Evolutionary conservation across 768 basidiomycete genomes (phyloP).

Genomic region (Trametes elegans): DNA sequence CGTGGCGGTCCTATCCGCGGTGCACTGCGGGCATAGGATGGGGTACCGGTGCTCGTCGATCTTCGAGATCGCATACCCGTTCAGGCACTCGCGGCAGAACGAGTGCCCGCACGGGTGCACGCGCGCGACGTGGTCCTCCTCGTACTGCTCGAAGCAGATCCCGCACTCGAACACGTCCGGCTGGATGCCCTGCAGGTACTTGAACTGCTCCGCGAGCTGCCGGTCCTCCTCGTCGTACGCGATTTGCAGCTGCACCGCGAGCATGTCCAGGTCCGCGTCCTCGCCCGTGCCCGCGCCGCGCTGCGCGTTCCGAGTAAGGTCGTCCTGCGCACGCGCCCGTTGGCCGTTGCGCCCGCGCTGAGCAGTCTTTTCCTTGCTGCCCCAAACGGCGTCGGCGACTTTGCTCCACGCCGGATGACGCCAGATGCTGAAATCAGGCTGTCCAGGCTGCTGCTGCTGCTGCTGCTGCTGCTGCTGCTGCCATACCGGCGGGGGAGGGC

Average conservation of each 20-base stretch:
- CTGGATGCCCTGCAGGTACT: slow-evolving; percentile 26
- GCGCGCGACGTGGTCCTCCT: slow-evolving; percentile 41
- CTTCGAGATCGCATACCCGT: slow-evolving; percentile 40
- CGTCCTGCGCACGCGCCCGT: too few species aligned
- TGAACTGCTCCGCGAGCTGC: slow-evolving; percentile 35
- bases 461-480: too few species aligned
- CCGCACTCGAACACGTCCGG: slow-evolving; percentile 48
- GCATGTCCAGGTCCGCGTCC: neutral
- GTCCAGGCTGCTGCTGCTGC: too few species aligned
- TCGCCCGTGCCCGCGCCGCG: too few species aligned
- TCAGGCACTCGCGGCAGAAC: slow-evolving; percentile 56
- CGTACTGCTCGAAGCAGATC: slow-evolving; percentile 53
- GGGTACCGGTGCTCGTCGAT: slow-evolving; percentile 56
- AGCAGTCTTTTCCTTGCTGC: too few species aligned
- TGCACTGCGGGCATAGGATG: slow-evolving; percentile 60
- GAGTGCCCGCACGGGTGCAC: slow-evolving; percentile 47
- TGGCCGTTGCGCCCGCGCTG: too few species aligned
- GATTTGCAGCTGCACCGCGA: slow-evolving; percentile 34
- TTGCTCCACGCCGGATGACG: too few species aligned
- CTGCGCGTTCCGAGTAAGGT: neutral
- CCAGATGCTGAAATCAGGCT: too few species aligned
- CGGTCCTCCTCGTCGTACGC: slow-evolving; percentile 42
- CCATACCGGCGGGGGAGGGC: too few species aligned
- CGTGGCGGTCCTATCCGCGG: slow-evolving; percentile 24
- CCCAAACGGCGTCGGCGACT: neutral